Conservation (phyloP, 78 protist species). For the slime mould (Dictyostelium discoideum) region dicty_2.7 NC_007090.3:2331501-2332000, state of each 20-base stretch:
- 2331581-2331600: neutral
- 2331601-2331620: neutral
- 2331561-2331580: neutral
- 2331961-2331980: conserved; percentile 71
- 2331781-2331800: neutral
- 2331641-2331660: neutral
- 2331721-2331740: neutral
- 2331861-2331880: neutral
- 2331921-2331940: conserved; percentile 76
- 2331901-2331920: conserved; percentile 46
- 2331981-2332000: conserved; percentile 65
- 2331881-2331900: neutral
- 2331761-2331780: neutral
- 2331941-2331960: conserved; percentile 78
- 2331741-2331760: neutral
- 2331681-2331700: neutral
- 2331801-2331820: neutral
- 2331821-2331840: neutral
- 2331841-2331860: neutral
- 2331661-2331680: neutral
- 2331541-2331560: neutral
- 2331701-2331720: neutral
- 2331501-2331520: neutral
- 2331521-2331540: neutral
- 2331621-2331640: neutral